A percentile compares a stretch with the other conserved stretches of the same genome.
Evolutionary conservation across 2,329 filamentous ascomycete genomes (phyloP).

Genomic region (Penicillium hordei): DNA sequence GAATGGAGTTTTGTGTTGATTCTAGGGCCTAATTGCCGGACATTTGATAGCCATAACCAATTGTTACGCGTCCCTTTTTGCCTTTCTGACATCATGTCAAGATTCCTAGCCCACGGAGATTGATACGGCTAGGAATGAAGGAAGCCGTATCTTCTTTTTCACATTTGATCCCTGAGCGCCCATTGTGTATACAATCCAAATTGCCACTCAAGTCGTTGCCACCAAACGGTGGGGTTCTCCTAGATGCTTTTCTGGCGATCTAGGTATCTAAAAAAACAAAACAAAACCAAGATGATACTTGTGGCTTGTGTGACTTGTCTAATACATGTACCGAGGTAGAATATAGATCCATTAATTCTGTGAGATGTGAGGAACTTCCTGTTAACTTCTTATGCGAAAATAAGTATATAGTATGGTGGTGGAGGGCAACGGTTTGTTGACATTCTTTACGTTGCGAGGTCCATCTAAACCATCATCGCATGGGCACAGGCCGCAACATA

Average conservation of each 20-base stretch:
- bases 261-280: too few relatives aligned
- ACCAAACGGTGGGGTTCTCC: not conserved
- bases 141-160: not conserved
- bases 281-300: too few relatives aligned
- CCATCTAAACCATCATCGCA: not conserved
- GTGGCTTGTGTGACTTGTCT: too few relatives aligned
- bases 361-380: rapidly evolving
- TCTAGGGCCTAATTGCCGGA: not conserved
- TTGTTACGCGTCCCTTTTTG: not conserved
- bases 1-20: not conserved
- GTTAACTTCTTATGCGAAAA: not conserved
- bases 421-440: not conserved
- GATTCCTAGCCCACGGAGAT: conserved; percentile 18
- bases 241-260: not conserved
- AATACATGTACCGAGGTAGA: not conserved
- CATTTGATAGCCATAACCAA: not conserved
- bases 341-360: too few relatives aligned
- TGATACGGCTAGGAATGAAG: conserved; percentile 19
- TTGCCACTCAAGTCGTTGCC: not conserved
- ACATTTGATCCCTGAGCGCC: not conserved
- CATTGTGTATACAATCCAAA: not conserved
- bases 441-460: conserved; percentile 29
- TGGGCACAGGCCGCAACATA: conserved; percentile 8
- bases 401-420: too few relatives aligned
- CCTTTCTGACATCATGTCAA: conserved; percentile 10